Conservation (phyloP, 495 filamentous ascomycete species). For the Xylaria curta region DNA sequence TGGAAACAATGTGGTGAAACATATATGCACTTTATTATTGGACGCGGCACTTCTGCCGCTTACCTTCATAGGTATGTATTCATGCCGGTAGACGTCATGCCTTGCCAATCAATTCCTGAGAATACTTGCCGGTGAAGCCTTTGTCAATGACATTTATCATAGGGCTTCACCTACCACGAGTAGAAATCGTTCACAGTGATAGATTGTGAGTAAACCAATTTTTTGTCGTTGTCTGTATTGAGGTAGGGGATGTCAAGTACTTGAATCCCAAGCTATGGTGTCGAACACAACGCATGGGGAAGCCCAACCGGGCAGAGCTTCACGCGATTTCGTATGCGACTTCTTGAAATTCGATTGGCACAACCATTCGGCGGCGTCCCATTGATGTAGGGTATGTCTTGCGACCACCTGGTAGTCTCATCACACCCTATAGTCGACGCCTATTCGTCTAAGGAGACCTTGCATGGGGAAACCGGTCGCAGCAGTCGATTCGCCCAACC, state of each 20-base stretch:
- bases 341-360: not conserved
- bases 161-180: not conserved
- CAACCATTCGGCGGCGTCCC: slow-evolving; percentile 1
- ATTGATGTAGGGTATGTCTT: slow-evolving; percentile 6
- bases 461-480: slow-evolving; percentile 15
- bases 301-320: not conserved
- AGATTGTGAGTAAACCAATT: not conserved
- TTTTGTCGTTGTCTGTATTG: not conserved
- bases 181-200: not conserved
- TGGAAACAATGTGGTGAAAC: slow-evolving; percentile 17
- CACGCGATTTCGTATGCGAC: slow-evolving; percentile 20
- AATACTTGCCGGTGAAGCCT: not conserved
- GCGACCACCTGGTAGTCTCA: slow-evolving; percentile 9
- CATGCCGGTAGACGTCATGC: slow-evolving; percentile 28
- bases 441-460: slow-evolving; percentile 1
- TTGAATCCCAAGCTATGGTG: not conserved
- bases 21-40: slow-evolving; percentile 1
- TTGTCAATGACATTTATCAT: not conserved
- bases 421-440: slow-evolving; percentile 10
- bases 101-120: slow-evolving; percentile 13
- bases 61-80: not conserved
- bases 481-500: slow-evolving; percentile 12
- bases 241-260: not conserved
- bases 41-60: not conserved
- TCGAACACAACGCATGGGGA: not conserved